A percentile compares a stretch with the other conserved stretches of the same genome.
These are phyloP conservation scores for Gracilaria caudata DNA, from an alignment of 23 red algal species.

Conservation along the genomic window DNA sequence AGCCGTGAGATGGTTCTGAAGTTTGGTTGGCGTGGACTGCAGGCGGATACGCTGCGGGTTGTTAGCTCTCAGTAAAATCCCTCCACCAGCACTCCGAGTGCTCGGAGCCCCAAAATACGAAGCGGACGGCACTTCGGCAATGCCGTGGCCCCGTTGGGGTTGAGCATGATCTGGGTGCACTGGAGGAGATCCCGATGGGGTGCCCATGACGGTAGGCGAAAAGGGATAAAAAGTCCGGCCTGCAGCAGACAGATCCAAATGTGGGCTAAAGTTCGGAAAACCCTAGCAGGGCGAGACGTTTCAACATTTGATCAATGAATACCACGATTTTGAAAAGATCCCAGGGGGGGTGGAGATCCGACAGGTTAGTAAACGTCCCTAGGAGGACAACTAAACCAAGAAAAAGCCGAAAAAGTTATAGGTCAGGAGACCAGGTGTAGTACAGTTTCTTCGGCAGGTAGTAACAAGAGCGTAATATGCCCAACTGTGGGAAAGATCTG, in stretches of 20 bases:
- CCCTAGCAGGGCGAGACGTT: not conserved
- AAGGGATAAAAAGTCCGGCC: not conserved
- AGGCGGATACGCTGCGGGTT: not conserved
- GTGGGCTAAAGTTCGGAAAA: slow-evolving; percentile 1
- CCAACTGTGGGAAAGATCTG: not conserved
- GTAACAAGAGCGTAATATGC: slow-evolving; percentile 1
- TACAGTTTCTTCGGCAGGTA: not conserved
- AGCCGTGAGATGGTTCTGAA: not conserved
- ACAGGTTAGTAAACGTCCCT: not conserved
- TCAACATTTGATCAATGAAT: not conserved
- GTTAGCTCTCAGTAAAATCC: not conserved
- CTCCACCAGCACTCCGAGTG: not conserved
- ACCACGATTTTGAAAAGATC: too few species aligned
- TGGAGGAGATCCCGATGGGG: not conserved
- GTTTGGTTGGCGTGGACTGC: slow-evolving; percentile 3
- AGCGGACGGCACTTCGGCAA: not conserved
- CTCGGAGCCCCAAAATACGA: not conserved
- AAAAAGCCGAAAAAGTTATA: slow-evolving; percentile 6
- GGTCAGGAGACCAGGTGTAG: slow-evolving; percentile 15
- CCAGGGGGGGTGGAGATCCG: not conserved
- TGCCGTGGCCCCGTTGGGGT: not conserved
- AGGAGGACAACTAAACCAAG: not conserved
- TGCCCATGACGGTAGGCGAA: not conserved
- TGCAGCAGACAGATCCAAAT: not conserved
- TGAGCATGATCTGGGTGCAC: not conserved